Conservation (phyloP, 768 basidiomycete genomes). For the Suillus luteus region DNA sequence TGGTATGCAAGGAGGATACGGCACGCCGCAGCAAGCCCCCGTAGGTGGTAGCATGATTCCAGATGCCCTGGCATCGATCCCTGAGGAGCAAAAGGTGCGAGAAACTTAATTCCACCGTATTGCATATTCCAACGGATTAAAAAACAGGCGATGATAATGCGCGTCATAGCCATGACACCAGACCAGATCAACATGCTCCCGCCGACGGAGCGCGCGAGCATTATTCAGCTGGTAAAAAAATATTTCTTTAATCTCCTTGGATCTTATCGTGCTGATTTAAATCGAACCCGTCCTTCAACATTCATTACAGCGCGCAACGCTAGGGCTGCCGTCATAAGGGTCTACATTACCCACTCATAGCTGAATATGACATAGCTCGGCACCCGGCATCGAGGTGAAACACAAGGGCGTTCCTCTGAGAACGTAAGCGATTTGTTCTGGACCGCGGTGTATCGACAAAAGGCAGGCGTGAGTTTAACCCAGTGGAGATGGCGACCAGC, state of each 20-base stretch:
- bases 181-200: constrained; percentile 81
- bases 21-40: constrained; percentile 20
- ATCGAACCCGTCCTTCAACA: constrained; percentile 22
- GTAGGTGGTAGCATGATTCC: constrained; percentile 35
- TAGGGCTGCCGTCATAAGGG: constrained; percentile 32
- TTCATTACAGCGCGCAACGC: constrained; percentile 31
- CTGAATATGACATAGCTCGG: not conserved
- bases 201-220: constrained; percentile 69
- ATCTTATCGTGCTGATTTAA: constrained; percentile 31
- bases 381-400: not conserved
- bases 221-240: constrained; percentile 75
- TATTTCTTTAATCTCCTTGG: constrained; percentile 8
- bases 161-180: constrained; percentile 78
- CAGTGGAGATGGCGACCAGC: not conserved
- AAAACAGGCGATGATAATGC: constrained; percentile 68
- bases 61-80: constrained; percentile 58
- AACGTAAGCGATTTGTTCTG: constrained; percentile 1
- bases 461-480: not conserved
- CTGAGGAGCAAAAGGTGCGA: constrained; percentile 64
- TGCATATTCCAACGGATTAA: not conserved
- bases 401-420: not conserved
- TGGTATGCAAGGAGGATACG: constrained; percentile 19
- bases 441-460: not conserved
- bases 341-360: not conserved
- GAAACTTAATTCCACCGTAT: too few species aligned